Conservation (phyloP, 768 basidiomycete species). For the Lactarius hatsudake region DNA sequence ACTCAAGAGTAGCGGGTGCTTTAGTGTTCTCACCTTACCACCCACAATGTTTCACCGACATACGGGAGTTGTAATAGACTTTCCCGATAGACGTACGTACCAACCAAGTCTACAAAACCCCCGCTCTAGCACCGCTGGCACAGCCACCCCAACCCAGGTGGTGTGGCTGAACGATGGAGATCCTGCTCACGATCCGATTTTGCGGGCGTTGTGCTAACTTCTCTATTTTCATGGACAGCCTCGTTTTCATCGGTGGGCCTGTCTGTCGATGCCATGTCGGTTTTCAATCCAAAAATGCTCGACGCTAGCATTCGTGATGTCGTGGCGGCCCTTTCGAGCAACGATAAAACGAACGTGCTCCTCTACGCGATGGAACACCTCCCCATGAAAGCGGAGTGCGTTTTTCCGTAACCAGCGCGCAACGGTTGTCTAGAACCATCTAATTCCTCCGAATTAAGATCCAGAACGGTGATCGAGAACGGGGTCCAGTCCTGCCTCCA, state of each 20-base stretch:
- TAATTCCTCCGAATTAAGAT: constrained; percentile 35
- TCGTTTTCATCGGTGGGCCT: constrained; percentile 1
- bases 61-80: constrained; percentile 20
- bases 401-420: constrained; percentile 2
- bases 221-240: background rate
- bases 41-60: constrained; percentile 15
- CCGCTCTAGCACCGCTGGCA: background rate
- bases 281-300: constrained; percentile 75
- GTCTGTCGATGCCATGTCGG: constrained; percentile 41
- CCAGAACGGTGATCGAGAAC: constrained; percentile 66
- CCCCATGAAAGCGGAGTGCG: constrained; percentile 60
- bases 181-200: background rate
- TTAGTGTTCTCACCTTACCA: background rate
- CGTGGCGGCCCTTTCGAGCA: constrained; percentile 52
- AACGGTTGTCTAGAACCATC: constrained; percentile 5
- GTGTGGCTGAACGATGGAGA: background rate
- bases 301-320: constrained; percentile 76
- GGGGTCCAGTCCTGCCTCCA: constrained; percentile 69
- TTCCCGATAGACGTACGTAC: constrained; percentile 18
- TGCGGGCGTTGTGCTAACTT: constrained; percentile 1
- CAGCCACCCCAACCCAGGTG: background rate
- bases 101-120: background rate
- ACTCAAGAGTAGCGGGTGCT: background rate
- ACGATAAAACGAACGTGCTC: constrained; percentile 67
- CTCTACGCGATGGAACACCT: constrained; percentile 83